Evolutionary conservation across 495 filamentous ascomycete genomes (phyloP), one percentile per base, ranked within the genome.

Genomic region (Lepidopterella palustris): DNA sequence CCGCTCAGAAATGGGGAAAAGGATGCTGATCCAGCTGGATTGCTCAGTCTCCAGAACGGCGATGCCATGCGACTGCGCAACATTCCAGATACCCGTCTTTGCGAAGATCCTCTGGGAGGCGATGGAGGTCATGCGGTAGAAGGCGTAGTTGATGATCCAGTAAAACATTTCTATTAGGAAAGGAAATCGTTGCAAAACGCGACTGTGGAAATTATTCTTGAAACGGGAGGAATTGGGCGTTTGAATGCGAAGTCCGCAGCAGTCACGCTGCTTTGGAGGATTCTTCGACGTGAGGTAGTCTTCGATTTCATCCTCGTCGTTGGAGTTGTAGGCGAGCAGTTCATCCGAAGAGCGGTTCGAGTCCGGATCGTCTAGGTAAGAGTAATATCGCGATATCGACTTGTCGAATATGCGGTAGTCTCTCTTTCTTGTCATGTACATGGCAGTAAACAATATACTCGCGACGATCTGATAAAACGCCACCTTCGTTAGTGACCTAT

Each of bases 31-130:
- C 56, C 68, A 68, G 8, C 76, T 74, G 49, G 76, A 75, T 52
- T 87, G 79, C 65, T 88, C 85, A 29, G 83, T 77, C 53, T 84
- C 77, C 53, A 89, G 72, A 24, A 90, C 79, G 18, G 72, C 72
- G 54, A 86, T 72, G 23, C 78, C 85, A 63, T 89, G 85, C 24
- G 74, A 72, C 68, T 87, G 78, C 5, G 87, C 87, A 15, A 84
- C 76, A 61, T 85, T 80, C 71, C 87, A 87, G 25, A 89, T 84
- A 40, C 75, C 77, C n/a, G 65, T 67, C 48, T 81, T 76, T 45
- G 72, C 80, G 72, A 84, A 82, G 32, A 80, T 75, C 13, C 74
- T 69, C 58, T 83, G 77, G 15, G 85, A 77, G n/a, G 81, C 72
- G 50, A 84, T 73, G 54, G 84, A 82, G 29, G 86, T 84, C 45